These are phyloP conservation scores for Eutypa lata DNA, from an alignment of 2,329 filamentous ascomycete species.

Conservation along the genomic window DNA sequence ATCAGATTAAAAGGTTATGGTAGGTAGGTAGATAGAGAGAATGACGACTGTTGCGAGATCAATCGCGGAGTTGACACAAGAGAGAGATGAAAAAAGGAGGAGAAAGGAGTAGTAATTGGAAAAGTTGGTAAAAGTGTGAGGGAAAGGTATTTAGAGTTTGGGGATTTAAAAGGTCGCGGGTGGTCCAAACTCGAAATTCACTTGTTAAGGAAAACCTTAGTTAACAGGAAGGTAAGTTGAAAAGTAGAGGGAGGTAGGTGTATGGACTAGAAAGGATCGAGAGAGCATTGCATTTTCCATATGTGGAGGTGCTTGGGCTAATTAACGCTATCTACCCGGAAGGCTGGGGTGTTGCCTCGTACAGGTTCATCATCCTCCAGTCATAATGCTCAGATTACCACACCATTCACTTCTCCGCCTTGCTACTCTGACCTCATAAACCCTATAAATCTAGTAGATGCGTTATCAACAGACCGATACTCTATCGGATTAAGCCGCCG, in stretches of 20 bases:
- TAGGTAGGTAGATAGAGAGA: not conserved
- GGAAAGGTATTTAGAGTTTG: not conserved
- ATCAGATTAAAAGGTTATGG: not conserved
- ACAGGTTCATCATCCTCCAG: not conserved
- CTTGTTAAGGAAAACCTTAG: not conserved
- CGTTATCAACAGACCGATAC: not conserved
- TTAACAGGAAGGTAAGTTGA: not conserved
- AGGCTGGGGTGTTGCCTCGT: conserved; percentile 1
- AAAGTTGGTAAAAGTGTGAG: not conserved
- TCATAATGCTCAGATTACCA: not conserved
- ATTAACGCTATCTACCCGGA: not conserved
- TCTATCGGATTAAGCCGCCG: not conserved
- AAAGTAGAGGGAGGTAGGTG: not conserved
- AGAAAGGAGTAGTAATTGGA: not conserved
- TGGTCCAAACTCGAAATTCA: not conserved
- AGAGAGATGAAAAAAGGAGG: not conserved
- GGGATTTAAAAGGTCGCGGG: not conserved
- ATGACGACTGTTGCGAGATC: not conserved
- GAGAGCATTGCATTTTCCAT: not conserved
- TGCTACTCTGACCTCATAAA: not conserved
- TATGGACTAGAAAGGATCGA: not conserved
- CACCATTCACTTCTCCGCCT: not conserved
- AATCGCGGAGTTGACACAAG: not conserved
- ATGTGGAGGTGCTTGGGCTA: not conserved
- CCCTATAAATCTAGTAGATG: not conserved